Percentiles rank a stretch among this genome's conserved stretches.
phyloP scores from a whole-genome alignment of 441 rosid genomes.

The Geranium incanum region DNA sequence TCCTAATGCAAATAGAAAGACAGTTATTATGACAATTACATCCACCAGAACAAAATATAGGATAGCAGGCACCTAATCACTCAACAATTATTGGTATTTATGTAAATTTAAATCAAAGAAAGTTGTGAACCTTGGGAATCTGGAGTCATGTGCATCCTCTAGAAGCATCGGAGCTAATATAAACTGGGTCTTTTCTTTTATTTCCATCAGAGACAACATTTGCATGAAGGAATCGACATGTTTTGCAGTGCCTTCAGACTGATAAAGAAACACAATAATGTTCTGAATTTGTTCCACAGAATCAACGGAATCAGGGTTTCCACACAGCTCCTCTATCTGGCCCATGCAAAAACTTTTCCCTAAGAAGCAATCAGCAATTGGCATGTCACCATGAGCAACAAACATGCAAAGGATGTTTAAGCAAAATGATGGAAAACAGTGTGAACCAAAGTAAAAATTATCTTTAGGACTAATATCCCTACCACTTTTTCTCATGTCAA shows the following conservation, averaged over 20 bases:
- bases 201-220: slow-evolving; percentile 54
- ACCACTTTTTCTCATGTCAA: slow-evolving; percentile 50
- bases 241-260: slow-evolving; percentile 58
- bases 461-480: slow-evolving; percentile 17
- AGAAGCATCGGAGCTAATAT: slow-evolving; percentile 60
- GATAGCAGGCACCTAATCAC: background rate
- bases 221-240: slow-evolving; percentile 66
- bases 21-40: slow-evolving; percentile 9
- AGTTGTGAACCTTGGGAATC: slow-evolving; percentile 30
- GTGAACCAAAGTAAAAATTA: slow-evolving; percentile 13
- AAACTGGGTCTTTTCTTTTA: slow-evolving; percentile 47
- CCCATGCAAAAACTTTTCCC: slow-evolving; percentile 68
- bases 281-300: slow-evolving; percentile 61
- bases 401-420: background rate
- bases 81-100: slow-evolving; percentile 8
- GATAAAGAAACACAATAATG: slow-evolving; percentile 67
- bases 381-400: slow-evolving; percentile 5
- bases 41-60: background rate
- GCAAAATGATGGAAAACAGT: background rate
- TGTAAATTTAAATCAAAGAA: slow-evolving; percentile 10
- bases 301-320: slow-evolving; percentile 42
- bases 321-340: slow-evolving; percentile 54
- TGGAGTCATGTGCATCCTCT: slow-evolving; percentile 43
- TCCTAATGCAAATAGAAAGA: slow-evolving; percentile 32
- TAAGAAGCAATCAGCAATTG: slow-evolving; percentile 22